These are phyloP conservation scores for Dictyostelium firmibasis DNA, from an alignment of 78 protist species.

Conservation along the genomic window DNA sequence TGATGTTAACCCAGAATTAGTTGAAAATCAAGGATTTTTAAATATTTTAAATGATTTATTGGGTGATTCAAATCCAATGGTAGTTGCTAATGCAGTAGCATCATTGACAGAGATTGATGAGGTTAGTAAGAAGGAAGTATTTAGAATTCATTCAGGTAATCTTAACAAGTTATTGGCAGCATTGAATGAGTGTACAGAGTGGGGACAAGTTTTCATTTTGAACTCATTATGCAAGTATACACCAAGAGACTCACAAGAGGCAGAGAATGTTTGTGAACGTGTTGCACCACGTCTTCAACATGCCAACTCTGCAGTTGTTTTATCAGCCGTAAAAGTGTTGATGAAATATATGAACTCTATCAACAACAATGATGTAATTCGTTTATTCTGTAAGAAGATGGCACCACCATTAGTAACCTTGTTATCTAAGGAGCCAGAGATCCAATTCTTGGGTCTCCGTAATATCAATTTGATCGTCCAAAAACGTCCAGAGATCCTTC, in stretches of 20 bases:
- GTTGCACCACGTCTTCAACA: constrained; percentile 98
- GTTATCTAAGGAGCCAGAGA: constrained; percentile 95
- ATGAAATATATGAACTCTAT: constrained; percentile 84
- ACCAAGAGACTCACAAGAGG: constrained; percentile 83
- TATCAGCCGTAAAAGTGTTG: constrained; percentile 94
- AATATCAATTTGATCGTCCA: constrained; percentile 97
- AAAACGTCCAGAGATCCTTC: constrained; percentile 92
- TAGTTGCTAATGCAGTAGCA: constrained; percentile 98
- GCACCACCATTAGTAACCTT: constrained; percentile 96
- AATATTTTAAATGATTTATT: constrained; percentile 92
- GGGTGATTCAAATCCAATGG: constrained; percentile 98
- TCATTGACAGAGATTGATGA: constrained; percentile 96
- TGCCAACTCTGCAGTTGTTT: constrained; percentile 98
- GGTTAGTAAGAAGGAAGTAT: constrained; percentile 51
- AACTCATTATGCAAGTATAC: constrained; percentile 94
- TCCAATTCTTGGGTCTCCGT: constrained; percentile 99
- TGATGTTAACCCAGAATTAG: constrained; percentile 94
- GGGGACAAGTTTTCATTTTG: constrained; percentile 99
- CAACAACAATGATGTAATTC: background rate
- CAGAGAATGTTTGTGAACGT: constrained; percentile 96
- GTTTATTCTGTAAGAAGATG: constrained; percentile 79
- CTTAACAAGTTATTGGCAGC: constrained; percentile 94
- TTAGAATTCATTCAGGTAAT: constrained; percentile 72
- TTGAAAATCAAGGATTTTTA: constrained; percentile 96
- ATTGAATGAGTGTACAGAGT: constrained; percentile 97